Evolutionary conservation across 352 stramenopile species (phyloP).

Genomic region (Bremia lactucae): DNA sequence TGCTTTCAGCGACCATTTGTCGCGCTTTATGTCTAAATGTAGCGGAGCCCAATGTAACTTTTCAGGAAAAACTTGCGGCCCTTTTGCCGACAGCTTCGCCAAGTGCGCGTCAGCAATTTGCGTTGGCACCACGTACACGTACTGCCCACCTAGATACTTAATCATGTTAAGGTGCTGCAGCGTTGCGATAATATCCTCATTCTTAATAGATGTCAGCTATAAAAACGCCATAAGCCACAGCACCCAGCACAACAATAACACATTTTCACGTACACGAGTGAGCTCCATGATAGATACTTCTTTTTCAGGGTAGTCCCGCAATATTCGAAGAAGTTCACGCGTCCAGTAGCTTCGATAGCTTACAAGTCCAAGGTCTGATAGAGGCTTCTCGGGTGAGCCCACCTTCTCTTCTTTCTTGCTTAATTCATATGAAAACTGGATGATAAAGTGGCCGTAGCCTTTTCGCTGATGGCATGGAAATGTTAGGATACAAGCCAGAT

Average conservation of each 20-base stretch:
- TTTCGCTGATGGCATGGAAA: slow-evolving; percentile 98
- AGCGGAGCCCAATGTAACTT: slow-evolving; percentile 78
- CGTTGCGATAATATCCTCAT: slow-evolving; percentile 98
- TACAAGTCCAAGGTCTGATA: slow-evolving; percentile 97
- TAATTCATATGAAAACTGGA: slow-evolving; percentile 98
- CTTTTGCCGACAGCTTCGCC: slow-evolving; percentile 65
- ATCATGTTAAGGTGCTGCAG: slow-evolving; percentile 98
- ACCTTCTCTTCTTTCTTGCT: slow-evolving; percentile 96
- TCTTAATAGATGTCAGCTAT: slow-evolving; percentile 86
- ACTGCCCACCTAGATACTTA: slow-evolving; percentile 98
- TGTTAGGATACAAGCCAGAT: slow-evolving; percentile 99
- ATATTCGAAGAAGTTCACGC: slow-evolving; percentile 89
- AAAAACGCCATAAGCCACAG: neutral
- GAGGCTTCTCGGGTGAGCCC: slow-evolving; percentile 97
- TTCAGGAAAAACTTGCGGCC: slow-evolving; percentile 53
- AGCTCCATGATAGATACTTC: slow-evolving; percentile 94
- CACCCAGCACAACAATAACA: no score
- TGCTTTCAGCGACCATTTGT: slow-evolving; percentile 81
- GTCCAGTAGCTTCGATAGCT: slow-evolving; percentile 99
- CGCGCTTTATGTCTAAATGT: slow-evolving; percentile 76
- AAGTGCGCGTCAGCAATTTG: slow-evolving; percentile 85
- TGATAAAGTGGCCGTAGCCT: slow-evolving; percentile 99
- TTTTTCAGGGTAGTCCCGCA: slow-evolving; percentile 71
- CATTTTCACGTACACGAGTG: slow-evolving; percentile 46
- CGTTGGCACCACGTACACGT: slow-evolving; percentile 94